phyloP scores from a whole-genome alignment of 345 rosid genomes.

The Carallia brachiata region DNA sequence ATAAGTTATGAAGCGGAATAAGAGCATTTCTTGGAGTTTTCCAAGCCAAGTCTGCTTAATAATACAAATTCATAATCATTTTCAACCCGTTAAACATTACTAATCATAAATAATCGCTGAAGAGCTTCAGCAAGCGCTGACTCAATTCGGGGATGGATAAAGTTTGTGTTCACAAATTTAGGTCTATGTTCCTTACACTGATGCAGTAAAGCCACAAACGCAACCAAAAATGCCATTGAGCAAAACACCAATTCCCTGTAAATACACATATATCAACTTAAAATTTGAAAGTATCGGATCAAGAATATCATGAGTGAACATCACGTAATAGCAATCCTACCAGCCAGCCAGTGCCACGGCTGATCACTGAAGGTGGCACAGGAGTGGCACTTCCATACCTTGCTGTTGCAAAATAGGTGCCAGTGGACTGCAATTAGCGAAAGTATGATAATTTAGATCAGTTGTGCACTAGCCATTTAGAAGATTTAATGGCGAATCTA shows the following conservation, averaged over 20 bases:
- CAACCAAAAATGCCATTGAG: slow-evolving; percentile 66
- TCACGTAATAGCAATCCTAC: slow-evolving; percentile 23
- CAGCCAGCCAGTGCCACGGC: slow-evolving; percentile 90
- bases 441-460: background rate
- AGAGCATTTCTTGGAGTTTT: background rate
- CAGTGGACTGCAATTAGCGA: slow-evolving; percentile 44
- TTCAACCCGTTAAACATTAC: no score
- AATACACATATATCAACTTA: slow-evolving; percentile 6
- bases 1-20: background rate
- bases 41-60: background rate
- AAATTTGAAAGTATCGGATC: background rate
- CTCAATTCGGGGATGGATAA: background rate
- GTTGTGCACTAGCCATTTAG: background rate
- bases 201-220: slow-evolving; percentile 64
- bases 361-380: slow-evolving; percentile 68
- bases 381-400: slow-evolving; percentile 84
- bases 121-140: no score
- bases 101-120: no score
- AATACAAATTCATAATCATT: background rate
- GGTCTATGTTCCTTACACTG: slow-evolving; percentile 48
- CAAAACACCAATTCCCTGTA: slow-evolving; percentile 70
- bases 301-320: slow-evolving; percentile 5
- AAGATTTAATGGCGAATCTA: background rate
- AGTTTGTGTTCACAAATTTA: background rate
- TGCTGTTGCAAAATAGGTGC: slow-evolving; percentile 67